phyloP scores from a whole-genome alignment of 805 yeast species.

The Candida sonorensis region DNA sequence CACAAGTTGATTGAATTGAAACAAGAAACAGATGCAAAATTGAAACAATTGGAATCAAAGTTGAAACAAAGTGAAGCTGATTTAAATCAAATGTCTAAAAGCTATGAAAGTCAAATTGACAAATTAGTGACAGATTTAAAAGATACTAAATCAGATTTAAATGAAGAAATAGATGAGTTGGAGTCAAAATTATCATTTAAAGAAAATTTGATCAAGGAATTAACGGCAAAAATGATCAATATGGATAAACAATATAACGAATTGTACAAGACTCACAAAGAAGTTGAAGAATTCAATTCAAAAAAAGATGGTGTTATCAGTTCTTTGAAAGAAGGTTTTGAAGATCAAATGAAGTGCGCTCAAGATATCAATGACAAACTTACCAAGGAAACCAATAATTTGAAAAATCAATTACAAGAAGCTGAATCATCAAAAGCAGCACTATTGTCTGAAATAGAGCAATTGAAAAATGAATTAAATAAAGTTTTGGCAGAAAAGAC shows the following conservation, averaged over 20 bases:
- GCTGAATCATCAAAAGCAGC: slow-evolving; percentile 1
- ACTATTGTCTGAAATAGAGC: slow-evolving; percentile 3
- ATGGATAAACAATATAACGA: not conserved
- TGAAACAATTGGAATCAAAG: not conserved
- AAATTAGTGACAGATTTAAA: not conserved
- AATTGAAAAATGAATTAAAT: not conserved
- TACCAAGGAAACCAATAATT: not conserved
- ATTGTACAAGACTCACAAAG: not conserved
- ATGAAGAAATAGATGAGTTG: not conserved
- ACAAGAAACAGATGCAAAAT: not conserved
- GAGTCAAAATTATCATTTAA: not conserved
- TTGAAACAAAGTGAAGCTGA: not conserved
- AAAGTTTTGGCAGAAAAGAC: not conserved
- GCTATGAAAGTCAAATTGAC: not conserved
- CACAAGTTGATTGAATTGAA: not conserved
- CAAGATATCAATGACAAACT: slow-evolving; percentile 1
- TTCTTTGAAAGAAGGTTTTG: slow-evolving; percentile 2
- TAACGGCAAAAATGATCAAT: not conserved
- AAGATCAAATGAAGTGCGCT: slow-evolving; percentile 1
- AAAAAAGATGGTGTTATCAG: not conserved
- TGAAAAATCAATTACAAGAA: not conserved
- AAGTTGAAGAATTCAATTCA: not conserved
- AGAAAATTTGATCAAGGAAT: not conserved
- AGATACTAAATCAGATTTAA: not conserved
- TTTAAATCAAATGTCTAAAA: not conserved